Percentiles rank a stretch among this genome's conserved stretches.
Evolutionary conservation across 2,329 filamentous ascomycete species (phyloP).

Genomic region (Dactylella cylindrospora): DNA sequence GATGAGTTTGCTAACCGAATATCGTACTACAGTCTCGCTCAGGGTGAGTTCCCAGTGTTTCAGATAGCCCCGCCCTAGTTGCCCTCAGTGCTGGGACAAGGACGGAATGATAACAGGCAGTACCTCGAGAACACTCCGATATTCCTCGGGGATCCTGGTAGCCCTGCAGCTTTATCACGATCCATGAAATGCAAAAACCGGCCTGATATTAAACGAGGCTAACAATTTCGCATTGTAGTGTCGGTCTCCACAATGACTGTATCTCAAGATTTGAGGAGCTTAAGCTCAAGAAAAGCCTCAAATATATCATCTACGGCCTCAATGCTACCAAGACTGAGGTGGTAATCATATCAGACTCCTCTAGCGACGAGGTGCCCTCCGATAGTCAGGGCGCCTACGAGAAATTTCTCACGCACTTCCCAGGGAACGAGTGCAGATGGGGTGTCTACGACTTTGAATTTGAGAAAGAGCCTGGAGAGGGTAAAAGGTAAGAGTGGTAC

Average conservation of each 20-base stretch:
- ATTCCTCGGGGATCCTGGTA: conserved; percentile 10
- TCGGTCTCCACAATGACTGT: conserved; percentile 52
- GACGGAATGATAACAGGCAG: not conserved
- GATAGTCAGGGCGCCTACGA: conserved; percentile 75
- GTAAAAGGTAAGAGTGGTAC: conserved; percentile 61
- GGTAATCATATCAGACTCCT: conserved; percentile 67
- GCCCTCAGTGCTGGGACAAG: not conserved
- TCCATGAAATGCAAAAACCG: not conserved
- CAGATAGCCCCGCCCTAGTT: not conserved
- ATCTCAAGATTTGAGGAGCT: conserved; percentile 70
- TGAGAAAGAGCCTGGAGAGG: conserved; percentile 69
- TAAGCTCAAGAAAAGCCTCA: conserved; percentile 75
- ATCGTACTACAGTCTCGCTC: conserved; percentile 24
- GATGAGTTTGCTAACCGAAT: not conserved
- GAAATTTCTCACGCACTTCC: conserved; percentile 71
- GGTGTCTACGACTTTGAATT: conserved; percentile 85
- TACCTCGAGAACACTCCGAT: not conserved
- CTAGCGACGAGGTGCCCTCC: conserved; percentile 59
- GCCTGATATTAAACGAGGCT: conserved; percentile 2
- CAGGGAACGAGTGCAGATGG: conserved; percentile 77
- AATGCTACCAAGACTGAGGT: conserved; percentile 80
- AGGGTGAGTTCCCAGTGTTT: conserved; percentile 20
- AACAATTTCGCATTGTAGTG: conserved; percentile 38
- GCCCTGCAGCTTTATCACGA: too few relatives aligned
- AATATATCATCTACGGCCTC: conserved; percentile 87